Evolutionary conservation across 305 asterid species (phyloP), one percentile per base, ranked within the genome.

Genomic region (Fraxinus xanthoxyloides): DNA sequence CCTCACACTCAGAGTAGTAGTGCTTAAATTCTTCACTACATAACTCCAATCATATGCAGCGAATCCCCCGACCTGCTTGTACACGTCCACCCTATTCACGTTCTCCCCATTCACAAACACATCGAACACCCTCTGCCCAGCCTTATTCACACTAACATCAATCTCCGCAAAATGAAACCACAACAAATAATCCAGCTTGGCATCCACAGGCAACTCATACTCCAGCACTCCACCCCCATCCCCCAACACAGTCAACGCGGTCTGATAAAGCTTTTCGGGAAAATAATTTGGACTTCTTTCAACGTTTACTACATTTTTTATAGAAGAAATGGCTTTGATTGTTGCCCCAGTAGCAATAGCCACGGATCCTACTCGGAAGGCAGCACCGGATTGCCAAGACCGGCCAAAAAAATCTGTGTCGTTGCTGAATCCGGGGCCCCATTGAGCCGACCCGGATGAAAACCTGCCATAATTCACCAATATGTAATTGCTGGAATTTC

Each of bases 161-260:
- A 96, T 92, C 87, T 96, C 99, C 4, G 98, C 98, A 38, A 94
- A 91, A 85, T 96, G 99, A 81, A 96, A 92, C 93, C 95, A 92
- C 28, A 96, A 74, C 89, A 96, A 82, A 77, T 96, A 96, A 81
- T 96, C 99, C 85, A 96, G 79, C 83, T 91, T 94, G 0, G 98
- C 99, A 15, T 96, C 98, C 23, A 94, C 98, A 0, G 82, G 89
- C 81, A 96, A 82, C 23, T 82, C 87, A 73, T 93, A 96, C 85
- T 90, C 99, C 90, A 96, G 85, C 36, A 81, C 76, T 79, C 88
- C 93, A 13, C 88, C 89, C 24, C 87, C 87, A 9, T 87, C 77
- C 17, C 94, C 94, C 5, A 77, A 38, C 61, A 90, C 88, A 12
- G 82, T 88, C n/a, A 87, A 77, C 0, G 98, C 98, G 0, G 94